A percentile compares a stretch with the other conserved stretches of the same genome.
Conservation (phyloP, 208 protist genomes). For the Leishmania tropica region DNA sequence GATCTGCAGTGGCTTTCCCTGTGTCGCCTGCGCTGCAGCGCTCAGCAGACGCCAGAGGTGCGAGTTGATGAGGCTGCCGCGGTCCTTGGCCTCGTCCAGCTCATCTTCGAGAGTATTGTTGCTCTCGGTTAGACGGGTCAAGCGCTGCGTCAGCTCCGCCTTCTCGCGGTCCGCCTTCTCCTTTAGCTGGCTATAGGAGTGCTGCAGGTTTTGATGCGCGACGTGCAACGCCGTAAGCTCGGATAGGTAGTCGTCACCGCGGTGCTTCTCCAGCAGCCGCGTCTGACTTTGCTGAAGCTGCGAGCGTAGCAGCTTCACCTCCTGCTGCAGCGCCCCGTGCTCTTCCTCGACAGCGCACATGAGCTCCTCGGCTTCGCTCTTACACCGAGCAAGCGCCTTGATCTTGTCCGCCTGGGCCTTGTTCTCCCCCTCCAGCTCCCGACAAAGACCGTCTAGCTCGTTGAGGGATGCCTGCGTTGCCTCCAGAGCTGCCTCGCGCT, state of each 20-base stretch:
- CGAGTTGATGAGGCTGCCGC: constrained; percentile 52
- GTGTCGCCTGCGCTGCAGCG: constrained; percentile 46
- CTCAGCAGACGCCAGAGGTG: constrained; percentile 68
- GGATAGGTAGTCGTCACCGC: constrained; percentile 60
- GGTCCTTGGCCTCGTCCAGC: constrained; percentile 52
- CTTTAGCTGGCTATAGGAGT: constrained; percentile 47
- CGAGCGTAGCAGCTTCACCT: constrained; percentile 41
- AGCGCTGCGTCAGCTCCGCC: constrained; percentile 22
- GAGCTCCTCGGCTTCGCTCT: constrained; percentile 41
- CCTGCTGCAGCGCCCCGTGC: constrained; percentile 24
- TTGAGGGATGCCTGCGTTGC: constrained; percentile 47
- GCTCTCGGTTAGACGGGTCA: constrained; percentile 33
- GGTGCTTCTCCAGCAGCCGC: constrained; percentile 50
- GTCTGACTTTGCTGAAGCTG: constrained; percentile 62
- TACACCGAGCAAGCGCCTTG: constrained; percentile 42
- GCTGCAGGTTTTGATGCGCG: constrained; percentile 67
- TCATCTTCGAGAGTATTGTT: constrained; percentile 62
- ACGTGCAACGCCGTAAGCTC: constrained; percentile 70
- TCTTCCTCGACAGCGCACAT: constrained; percentile 43
- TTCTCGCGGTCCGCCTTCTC: constrained; percentile 39
- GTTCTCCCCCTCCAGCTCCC: constrained; percentile 70
- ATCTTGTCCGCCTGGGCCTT: constrained; percentile 30
- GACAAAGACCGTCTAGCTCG: constrained; percentile 65
- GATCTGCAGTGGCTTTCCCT: constrained; percentile 30
- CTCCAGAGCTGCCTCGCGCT: constrained; percentile 40